Base-by-base conservation (phyloP, 768 basidiomycete genomes). In the Clathrus columnatus region DNA sequence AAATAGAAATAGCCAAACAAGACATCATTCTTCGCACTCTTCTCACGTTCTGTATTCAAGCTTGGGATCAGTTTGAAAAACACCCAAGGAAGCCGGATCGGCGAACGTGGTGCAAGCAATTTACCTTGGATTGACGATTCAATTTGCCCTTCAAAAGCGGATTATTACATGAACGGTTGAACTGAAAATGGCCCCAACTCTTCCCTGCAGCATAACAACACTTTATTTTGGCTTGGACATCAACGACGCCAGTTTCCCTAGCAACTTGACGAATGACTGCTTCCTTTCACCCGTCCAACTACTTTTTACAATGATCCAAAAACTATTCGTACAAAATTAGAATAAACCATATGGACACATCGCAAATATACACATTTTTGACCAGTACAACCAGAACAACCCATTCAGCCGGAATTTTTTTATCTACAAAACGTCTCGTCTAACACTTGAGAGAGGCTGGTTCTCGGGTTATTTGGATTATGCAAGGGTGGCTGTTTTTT, bases 31-130 rank as follows among this genome's bases (percentile, higher is more conserved):
- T n/a, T n/a, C 4, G 46, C 29, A 5, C 73, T 73, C 54, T 61
- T 72, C 27, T 70, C 73, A 0, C 69, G 71, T 0, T 70, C 73
- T 7, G 66, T 73, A 2, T 74, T 74, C 62, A 67, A 67, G 42
- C 66, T 72, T 0, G 73, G 72, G 72, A 73, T 73, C 58, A 65
- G 73, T 14, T 74, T 74, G 48, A 72, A 73, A 3, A 74, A 74
- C 50, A 68, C 73, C 28, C 73, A 73, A 57, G 67, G 69, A 8
- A 68, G 69, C 59, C 74, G 72, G 72, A 65, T n/a, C n/a, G n/a
- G n/a, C n/a, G n/a, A n/a, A n/a, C n/a, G n/a, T n/a, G n/a, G 64
- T 8, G 68, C 70, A 3, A 36, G 36, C n/a, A n/a, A 36, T 36
- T 63, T 73, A 5, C 70, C 73, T 0, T 74, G 73, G 73, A 58